Base-by-base conservation (phyloP, 306 rosid species). In the Luffa acutangula region DNA sequence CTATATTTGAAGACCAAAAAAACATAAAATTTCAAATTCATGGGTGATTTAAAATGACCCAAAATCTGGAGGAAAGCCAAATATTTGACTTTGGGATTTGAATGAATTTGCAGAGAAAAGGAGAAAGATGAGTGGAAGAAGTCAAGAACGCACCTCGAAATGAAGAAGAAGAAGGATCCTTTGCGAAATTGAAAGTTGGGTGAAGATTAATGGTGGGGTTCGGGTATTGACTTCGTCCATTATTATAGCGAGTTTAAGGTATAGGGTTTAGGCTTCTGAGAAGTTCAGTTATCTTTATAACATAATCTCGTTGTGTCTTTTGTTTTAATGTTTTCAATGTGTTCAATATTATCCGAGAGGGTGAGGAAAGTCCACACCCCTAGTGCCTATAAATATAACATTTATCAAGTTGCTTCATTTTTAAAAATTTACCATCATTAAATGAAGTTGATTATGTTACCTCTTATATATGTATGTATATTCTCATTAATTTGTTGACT, bases 101-200 rank as follows among this genome's bases (percentile, higher is more conserved):
- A 18, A 42, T 77, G 69, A 77, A 57, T 57, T 58, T 43, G 57
- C 70, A 59, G 71, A 5, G 65, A 63, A 25, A 25, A 59, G 37
- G 34, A 53, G 5, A 8, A 21, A 42, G 42, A 53, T 15, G 42
- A 42, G 62, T 74, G 84, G 83, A 81, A 85, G 96, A 89, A 93
- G 99, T 93, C 99, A 95, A 95, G 99, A 95, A 86, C 99, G 99
- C 96, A 95, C 99, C 99, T 91, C 85, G 33, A 34, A 88, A 65
- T 49, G 78, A 45, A 71, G 41, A 46, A 63, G 42, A 17, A 63
- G 62, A 51, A 51, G 17, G n/a, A 52, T 52, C 57, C 10, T 57
- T 57, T 57, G 63, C 34, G 49, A 39, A 11, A 39, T n/a, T 36
- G 4, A 31, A 53, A 78, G 78, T 36, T 48, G 41, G 70, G 81